phyloP scores from a whole-genome alignment of 1,284 basidiomycete genomes.

The Sanghuangporus weigelae region DNA sequence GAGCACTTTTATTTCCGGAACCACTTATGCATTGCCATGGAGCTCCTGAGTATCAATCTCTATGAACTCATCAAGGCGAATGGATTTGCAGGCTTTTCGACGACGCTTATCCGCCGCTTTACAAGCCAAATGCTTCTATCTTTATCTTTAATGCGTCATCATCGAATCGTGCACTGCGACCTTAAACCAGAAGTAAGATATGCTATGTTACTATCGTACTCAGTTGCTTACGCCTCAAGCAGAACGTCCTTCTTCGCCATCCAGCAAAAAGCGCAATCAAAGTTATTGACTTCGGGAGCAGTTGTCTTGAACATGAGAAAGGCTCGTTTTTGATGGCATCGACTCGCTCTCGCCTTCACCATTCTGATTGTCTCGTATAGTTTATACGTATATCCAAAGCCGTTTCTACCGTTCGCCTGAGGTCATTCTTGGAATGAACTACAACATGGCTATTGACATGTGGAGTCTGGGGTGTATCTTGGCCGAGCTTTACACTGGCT shows the following conservation, averaged over 20 bases:
- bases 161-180: conserved; percentile 99
- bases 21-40: conserved; percentile 98
- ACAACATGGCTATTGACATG: conserved; percentile 95
- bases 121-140: conserved; percentile 94
- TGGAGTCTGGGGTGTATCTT: conserved; percentile 98
- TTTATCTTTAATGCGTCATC: conserved; percentile 89
- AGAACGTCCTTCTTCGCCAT: conserved; percentile 95
- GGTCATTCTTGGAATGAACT: conserved; percentile 90
- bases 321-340: conserved; percentile 47
- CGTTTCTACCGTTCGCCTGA: conserved; percentile 97
- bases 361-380: conserved; percentile 37
- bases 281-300: conserved; percentile 98
- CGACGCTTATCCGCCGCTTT: conserved; percentile 91
- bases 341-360: not conserved
- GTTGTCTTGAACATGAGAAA: conserved; percentile 98
- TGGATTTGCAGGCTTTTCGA: conserved; percentile 95
- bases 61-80: conserved; percentile 99
- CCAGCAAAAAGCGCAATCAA: conserved; percentile 96
- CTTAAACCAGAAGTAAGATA: conserved; percentile 88
- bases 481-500: conserved; percentile 97
- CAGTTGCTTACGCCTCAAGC: conserved; percentile 6
- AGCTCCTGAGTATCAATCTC: conserved; percentile 95
- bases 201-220: not conserved
- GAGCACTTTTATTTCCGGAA: conserved; percentile 98
- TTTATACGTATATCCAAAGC: conserved; percentile 97